Evolutionary conservation across 148 eudicot genomes (phyloP).

Genomic region (Rhododendron griersonianum): DNA sequence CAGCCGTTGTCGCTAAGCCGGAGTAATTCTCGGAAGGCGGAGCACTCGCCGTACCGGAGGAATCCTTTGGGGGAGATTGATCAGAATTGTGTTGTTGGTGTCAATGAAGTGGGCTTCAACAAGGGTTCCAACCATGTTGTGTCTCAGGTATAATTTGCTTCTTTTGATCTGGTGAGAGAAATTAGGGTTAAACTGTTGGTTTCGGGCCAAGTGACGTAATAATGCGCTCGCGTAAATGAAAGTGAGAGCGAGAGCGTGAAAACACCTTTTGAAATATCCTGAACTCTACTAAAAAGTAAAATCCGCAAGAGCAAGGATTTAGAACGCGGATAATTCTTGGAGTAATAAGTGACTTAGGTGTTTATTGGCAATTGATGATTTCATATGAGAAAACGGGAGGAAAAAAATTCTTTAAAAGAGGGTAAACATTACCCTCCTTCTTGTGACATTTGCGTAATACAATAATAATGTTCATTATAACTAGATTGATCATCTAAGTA

Average conservation of each 20-base stretch:
- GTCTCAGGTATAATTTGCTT: slow-evolving; percentile 37
- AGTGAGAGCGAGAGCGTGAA: not conserved
- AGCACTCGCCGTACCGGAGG: slow-evolving; percentile 78
- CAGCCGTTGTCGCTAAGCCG: slow-evolving; percentile 48
- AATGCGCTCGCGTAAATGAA: not conserved
- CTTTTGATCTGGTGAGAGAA: not conserved
- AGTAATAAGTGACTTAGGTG: not conserved
- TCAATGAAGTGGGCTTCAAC: slow-evolving; percentile 21
- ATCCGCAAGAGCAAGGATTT: not conserved
- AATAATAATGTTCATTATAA: too few relatives aligned
- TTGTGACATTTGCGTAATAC: too few relatives aligned
- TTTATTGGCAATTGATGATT: not conserved
- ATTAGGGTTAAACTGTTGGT: not conserved
- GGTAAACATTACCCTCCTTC: too few relatives aligned
- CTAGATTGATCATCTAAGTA: too few relatives aligned
- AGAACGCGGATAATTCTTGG: not conserved
- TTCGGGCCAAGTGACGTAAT: not conserved
- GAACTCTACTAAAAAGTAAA: not conserved
- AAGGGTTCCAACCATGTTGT: slow-evolving; percentile 19
- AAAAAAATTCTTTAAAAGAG: too few relatives aligned
- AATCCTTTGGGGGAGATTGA: slow-evolving; percentile 80
- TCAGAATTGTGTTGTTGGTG: slow-evolving; percentile 45
- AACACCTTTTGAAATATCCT: not conserved
- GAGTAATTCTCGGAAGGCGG: slow-evolving; percentile 78
- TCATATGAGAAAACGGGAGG: not conserved